Base-by-base conservation (phyloP, 176 grass and related monocot genomes). In the Elaeis guineensis region DNA sequence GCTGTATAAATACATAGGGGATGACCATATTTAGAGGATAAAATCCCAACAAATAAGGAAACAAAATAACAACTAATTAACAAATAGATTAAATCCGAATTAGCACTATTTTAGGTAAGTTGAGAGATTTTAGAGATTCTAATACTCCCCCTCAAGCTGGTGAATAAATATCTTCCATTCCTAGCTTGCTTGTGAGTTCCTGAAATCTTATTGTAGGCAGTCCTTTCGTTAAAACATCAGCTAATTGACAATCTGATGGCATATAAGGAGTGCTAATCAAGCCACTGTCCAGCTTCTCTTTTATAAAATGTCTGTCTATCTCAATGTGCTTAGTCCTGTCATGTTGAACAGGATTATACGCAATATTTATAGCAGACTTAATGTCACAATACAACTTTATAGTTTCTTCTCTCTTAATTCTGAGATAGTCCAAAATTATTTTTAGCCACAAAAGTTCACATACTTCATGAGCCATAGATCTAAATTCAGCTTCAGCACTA, bases 361-460 rank as follows among this genome's bases (percentile, higher is more conserved):
- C 22, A 32, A 55, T 68, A 30, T 30, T 56, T 5, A 56, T 68
- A 0, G 65, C 65, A 16, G 25, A 24, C 18, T 56, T 54, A 16
- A 57, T 68, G 21, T 56, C 64, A 53, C 50, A 68, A 52, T 55
- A 19, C 0, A 68, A 51, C 12, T 55, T 20, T 16, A 68, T 68
- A 32, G 51, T 25, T 29, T 2, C 23, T 23, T 23, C 50, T 3
- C 3, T 8, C 2, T 5, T 4, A 21, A 65, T 9, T 14, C 24
- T n/a, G 0, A 74, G 24, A 22, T 77, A 17, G 17, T 44, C 15
- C 8, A 77, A 3, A 1, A 62, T 2, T 61, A 20, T 68, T 11
- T 35, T 77, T 2, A 55, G 21, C 64, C 48, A 68, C 9, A 77
- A 50, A 3, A 39, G 8, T 44, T 77, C 73, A 69, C 23, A 68